These are phyloP conservation scores for Melanogaster broomeanus DNA, from an alignment of 768 basidiomycete genomes.

Conservation along the genomic window DNA sequence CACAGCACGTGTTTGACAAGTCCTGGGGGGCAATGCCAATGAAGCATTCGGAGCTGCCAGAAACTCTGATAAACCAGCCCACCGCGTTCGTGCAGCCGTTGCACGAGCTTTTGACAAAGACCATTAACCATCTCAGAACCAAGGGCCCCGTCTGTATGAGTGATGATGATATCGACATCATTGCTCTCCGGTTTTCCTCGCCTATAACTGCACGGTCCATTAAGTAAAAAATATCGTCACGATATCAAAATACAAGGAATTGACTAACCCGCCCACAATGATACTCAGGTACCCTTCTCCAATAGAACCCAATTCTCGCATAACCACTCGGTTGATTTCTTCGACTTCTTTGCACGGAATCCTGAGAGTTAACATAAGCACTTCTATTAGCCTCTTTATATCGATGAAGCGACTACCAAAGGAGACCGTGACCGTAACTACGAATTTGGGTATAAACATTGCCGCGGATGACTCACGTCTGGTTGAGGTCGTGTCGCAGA, in stretches of 20 bases:
- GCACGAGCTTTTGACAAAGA: constrained; percentile 61
- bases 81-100: constrained; percentile 59
- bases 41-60: background rate
- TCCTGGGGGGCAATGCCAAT: constrained; percentile 38
- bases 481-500: constrained; percentile 56
- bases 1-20: constrained; percentile 85
- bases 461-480: constrained; percentile 35
- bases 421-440: background rate
- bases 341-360: constrained; percentile 80
- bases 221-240: background rate
- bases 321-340: constrained; percentile 68
- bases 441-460: background rate
- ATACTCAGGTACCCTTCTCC: constrained; percentile 71
- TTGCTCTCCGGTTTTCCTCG: constrained; percentile 80
- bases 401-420: background rate
- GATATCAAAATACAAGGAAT: background rate
- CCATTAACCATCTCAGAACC: constrained; percentile 55
- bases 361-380: constrained; percentile 32
- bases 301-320: constrained; percentile 62
- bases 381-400: too few species aligned
- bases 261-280: constrained; percentile 77
- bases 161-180: constrained; percentile 90
- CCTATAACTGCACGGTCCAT: constrained; percentile 58
- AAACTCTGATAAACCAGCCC: constrained; percentile 14
- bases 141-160: constrained; percentile 53